A percentile compares a stretch with the other conserved stretches of the same genome.
These are phyloP conservation scores for Monilinia fructigena DNA, from an alignment of 2,329 filamentous ascomycete genomes.

Conservation along the genomic window DNA sequence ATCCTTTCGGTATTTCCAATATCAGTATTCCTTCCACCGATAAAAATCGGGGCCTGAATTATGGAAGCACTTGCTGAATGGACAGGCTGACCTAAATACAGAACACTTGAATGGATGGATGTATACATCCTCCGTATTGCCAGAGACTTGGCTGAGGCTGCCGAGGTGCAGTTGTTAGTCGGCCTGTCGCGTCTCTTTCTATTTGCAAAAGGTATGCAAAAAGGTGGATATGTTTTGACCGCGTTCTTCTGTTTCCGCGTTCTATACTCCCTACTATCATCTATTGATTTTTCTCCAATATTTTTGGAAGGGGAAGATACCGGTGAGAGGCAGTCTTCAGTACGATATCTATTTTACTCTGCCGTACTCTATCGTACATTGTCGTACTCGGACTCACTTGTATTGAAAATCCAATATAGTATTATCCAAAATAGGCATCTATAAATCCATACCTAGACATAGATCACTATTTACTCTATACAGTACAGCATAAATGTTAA, in stretches of 20 bases:
- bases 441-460: not conserved
- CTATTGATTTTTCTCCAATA: conserved; percentile 1
- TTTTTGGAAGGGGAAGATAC: not conserved
- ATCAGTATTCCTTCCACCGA: conserved; percentile 9
- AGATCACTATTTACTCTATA: not conserved
- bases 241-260: conserved; percentile 10
- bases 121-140: conserved; percentile 1
- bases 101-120: conserved; percentile 11
- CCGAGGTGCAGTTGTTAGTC: conserved; percentile 3
- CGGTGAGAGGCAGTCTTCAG: not conserved
- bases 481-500: not conserved
- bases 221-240: conserved; percentile 16
- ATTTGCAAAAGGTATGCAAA: conserved; percentile 9
- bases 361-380: too few relatives aligned
- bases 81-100: conserved; percentile 7
- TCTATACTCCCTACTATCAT: not conserved
- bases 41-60: not conserved
- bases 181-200: not conserved
- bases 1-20: conserved; percentile 14
- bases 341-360: not conserved
- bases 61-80: conserved; percentile 6
- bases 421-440: not conserved
- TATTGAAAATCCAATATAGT: not conserved
- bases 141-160: conserved; percentile 19
- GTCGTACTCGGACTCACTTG: not conserved